phyloP scores from a whole-genome alignment of 192 early-diverging fungal genomes.

The Coemansia sp. region DNA sequence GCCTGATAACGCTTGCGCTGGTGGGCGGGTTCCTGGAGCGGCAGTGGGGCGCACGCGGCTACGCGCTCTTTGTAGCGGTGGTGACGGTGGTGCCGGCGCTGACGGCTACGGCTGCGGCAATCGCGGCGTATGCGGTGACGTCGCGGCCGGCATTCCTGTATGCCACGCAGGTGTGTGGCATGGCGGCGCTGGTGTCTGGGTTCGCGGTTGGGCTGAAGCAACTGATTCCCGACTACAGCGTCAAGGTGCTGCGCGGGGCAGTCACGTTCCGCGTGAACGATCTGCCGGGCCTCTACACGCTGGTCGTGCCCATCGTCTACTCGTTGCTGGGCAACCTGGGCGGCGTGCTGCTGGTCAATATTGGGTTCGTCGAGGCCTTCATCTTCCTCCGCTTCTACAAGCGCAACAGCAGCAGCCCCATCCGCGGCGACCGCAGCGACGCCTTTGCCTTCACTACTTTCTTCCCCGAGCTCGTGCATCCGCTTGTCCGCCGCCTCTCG shows the following conservation, averaged over 20 bases:
- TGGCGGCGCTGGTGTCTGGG: slow-evolving; percentile 68
- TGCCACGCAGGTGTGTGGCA: slow-evolving; percentile 59
- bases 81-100: slow-evolving; percentile 42
- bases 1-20: slow-evolving; percentile 23
- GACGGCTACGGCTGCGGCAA: slow-evolving; percentile 39
- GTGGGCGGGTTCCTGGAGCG: slow-evolving; percentile 82
- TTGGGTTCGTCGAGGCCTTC: slow-evolving; percentile 77
- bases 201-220: slow-evolving; percentile 90
- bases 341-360: slow-evolving; percentile 68
- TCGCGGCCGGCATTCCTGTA: slow-evolving; percentile 25
- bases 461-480: slow-evolving; percentile 72
- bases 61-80: slow-evolving; percentile 68
- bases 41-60: slow-evolving; percentile 78
- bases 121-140: slow-evolving; percentile 17
- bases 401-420: slow-evolving; percentile 61
- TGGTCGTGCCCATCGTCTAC: slow-evolving; percentile 44
- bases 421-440: slow-evolving; percentile 85
- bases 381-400: slow-evolving; percentile 86
- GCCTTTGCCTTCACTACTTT: slow-evolving; percentile 89
- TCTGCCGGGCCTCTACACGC: slow-evolving; percentile 41
- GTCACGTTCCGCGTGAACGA: slow-evolving; percentile 65
- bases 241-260: slow-evolving; percentile 64
- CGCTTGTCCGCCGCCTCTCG: slow-evolving; percentile 26
- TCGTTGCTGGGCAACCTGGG: slow-evolving; percentile 28
- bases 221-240: slow-evolving; percentile 81